Conservation (phyloP, 305 asterid species). For the Solanum aculeatissimum region DNA sequence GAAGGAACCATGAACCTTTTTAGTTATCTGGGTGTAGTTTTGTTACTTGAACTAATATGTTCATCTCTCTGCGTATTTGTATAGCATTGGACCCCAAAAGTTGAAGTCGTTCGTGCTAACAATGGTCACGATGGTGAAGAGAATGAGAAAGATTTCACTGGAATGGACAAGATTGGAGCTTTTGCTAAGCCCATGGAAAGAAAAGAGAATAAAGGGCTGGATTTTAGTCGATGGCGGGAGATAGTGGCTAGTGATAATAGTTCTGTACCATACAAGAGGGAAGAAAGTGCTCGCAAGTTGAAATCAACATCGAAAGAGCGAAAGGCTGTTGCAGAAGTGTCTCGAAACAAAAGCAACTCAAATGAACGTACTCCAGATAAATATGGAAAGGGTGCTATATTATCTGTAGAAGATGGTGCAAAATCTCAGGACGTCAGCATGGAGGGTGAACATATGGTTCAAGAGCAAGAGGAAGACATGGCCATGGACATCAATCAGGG, state of each 20-base stretch:
- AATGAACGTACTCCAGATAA: background rate
- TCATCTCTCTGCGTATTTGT: background rate
- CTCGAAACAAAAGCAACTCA: conserved; percentile 11
- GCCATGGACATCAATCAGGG: conserved; percentile 7
- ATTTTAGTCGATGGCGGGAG: conserved; percentile 52
- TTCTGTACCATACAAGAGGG: conserved; percentile 7
- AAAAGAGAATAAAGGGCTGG: conserved; percentile 58
- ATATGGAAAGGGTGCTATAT: conserved; percentile 2
- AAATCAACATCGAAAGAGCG: conserved; percentile 6
- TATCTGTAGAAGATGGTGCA: conserved; percentile 4
- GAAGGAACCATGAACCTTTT: background rate
- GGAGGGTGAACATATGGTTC: conserved; percentile 10
- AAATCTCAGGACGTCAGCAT: conserved; percentile 6
- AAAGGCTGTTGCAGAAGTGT: conserved; percentile 1
- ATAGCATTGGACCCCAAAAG: conserved; percentile 68
- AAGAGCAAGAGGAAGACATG: conserved; percentile 10
- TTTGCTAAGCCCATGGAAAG: conserved; percentile 58
- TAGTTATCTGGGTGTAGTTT: background rate
- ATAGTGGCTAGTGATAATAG: conserved; percentile 16
- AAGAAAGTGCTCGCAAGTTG: conserved; percentile 7
- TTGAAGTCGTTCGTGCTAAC: conserved; percentile 5
- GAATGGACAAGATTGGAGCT: conserved; percentile 31
- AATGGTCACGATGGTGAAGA: conserved; percentile 20
- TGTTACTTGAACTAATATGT: background rate
- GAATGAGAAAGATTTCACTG: conserved; percentile 20